Conservation (phyloP, 805 yeast species). For the Saccharomyces paradoxus region DNA sequence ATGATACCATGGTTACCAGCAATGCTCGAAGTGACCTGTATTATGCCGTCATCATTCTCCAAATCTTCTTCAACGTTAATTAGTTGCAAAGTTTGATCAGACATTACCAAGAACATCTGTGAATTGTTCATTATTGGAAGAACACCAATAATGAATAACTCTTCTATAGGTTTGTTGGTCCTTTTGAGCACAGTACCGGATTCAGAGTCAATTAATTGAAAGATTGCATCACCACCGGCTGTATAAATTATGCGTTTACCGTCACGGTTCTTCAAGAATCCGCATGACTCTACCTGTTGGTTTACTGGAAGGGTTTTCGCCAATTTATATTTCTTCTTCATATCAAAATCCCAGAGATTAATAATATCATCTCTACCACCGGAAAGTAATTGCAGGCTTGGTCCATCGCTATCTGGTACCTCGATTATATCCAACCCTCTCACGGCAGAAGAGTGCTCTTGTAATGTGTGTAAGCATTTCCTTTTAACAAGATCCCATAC, state of each 20-base stretch:
- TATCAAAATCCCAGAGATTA: slow-evolving; percentile 44
- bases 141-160: slow-evolving; percentile 59
- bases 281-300: slow-evolving; percentile 66
- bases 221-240: slow-evolving; percentile 71
- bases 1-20: slow-evolving; percentile 96
- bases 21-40: slow-evolving; percentile 46
- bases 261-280: slow-evolving; percentile 38
- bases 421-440: slow-evolving; percentile 66
- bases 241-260: slow-evolving; percentile 40
- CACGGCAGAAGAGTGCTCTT: slow-evolving; percentile 77
- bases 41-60: slow-evolving; percentile 23
- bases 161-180: slow-evolving; percentile 54
- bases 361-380: slow-evolving; percentile 84
- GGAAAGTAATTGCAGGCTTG: slow-evolving; percentile 47
- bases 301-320: slow-evolving; percentile 61
- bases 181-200: slow-evolving; percentile 39
- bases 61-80: slow-evolving; percentile 32
- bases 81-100: slow-evolving; percentile 76
- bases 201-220: slow-evolving; percentile 54
- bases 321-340: slow-evolving; percentile 44
- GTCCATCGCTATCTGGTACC: slow-evolving; percentile 29
- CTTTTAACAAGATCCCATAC: slow-evolving; percentile 65
- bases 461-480: slow-evolving; percentile 52
- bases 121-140: slow-evolving; percentile 31
- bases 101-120: slow-evolving; percentile 46